phyloP scores from a whole-genome alignment of 2,329 filamentous ascomycete genomes.

The Pyrenochaeta sp. region DNA sequence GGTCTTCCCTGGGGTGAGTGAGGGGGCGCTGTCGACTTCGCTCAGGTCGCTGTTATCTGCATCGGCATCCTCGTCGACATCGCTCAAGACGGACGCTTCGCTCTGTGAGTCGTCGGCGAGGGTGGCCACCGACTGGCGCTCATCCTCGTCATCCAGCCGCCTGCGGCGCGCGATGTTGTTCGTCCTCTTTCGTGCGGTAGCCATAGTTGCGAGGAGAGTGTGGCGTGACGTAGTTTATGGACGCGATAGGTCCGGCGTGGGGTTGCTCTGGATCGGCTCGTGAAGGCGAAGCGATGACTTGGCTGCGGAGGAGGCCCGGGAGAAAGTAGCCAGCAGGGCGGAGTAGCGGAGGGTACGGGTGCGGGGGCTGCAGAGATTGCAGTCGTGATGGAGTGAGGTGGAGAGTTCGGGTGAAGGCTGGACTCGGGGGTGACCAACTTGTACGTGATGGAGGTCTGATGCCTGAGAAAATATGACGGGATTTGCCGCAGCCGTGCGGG shows the following conservation, averaged over 20 bases:
- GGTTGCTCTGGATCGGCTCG: constrained; percentile 31
- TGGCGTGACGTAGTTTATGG: constrained; percentile 17
- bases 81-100: constrained; percentile 66
- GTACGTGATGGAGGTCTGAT: constrained; percentile 36
- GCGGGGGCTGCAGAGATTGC: constrained; percentile 30
- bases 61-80: constrained; percentile 66
- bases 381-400: constrained; percentile 38
- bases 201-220: constrained; percentile 40
- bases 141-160: constrained; percentile 51
- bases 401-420: constrained; percentile 28
- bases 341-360: constrained; percentile 23
- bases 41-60: constrained; percentile 67
- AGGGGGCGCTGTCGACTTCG: constrained; percentile 56
- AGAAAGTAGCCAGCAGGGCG: constrained; percentile 17
- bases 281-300: constrained; percentile 29
- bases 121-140: constrained; percentile 54
- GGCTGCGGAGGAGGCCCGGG: constrained; percentile 33
- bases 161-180: constrained; percentile 49
- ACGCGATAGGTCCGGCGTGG: constrained; percentile 28
- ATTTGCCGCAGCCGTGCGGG: constrained; percentile 32
- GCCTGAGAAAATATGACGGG: constrained; percentile 49
- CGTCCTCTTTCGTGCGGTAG: constrained; percentile 46
- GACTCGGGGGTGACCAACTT: constrained; percentile 21
- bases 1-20: constrained; percentile 46
- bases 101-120: constrained; percentile 70